These are phyloP conservation scores for Quercus parvula DNA, from an alignment of 306 rosid species.

Conservation along the genomic window DNA sequence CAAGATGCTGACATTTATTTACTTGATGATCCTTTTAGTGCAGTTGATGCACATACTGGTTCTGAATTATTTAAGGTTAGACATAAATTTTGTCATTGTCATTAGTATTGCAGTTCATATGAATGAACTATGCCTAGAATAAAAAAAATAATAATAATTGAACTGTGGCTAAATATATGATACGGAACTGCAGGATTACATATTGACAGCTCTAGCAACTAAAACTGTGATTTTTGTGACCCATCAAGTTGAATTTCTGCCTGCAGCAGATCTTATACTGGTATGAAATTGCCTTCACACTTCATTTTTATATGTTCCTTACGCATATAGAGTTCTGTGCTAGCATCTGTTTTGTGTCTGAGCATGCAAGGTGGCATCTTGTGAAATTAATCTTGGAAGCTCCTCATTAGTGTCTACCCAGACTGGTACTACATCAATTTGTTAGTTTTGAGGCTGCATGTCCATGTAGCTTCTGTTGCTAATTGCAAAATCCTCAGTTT, in stretches of 20 bases:
- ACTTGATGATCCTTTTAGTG: constrained; percentile 97
- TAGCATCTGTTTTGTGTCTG: constrained; percentile 2
- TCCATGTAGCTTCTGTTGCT: background rate
- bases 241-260: constrained; percentile 99
- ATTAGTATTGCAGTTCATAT: constrained; percentile 20
- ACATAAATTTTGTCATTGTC: background rate
- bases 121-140: constrained; percentile 30
- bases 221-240: constrained; percentile 94
- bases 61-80: constrained; percentile 75
- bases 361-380: background rate
- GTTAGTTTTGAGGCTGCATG: background rate
- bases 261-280: constrained; percentile 89
- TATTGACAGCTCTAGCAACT: constrained; percentile 76
- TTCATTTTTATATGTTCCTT: constrained; percentile 18
- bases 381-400: background rate
- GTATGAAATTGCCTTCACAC: constrained; percentile 45
- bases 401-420: background rate
- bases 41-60: constrained; percentile 98
- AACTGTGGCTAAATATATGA: constrained; percentile 31
- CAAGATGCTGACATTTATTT: constrained; percentile 90
- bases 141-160: background rate
- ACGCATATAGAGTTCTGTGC: constrained; percentile 9
- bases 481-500: background rate
- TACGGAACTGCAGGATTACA: constrained; percentile 81
- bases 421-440: background rate